A percentile compares a stretch with the other conserved stretches of the same genome.
Evolutionary conservation across 1,139 yeast species (phyloP).

Genomic region (Ogataea hybrid): DNA sequence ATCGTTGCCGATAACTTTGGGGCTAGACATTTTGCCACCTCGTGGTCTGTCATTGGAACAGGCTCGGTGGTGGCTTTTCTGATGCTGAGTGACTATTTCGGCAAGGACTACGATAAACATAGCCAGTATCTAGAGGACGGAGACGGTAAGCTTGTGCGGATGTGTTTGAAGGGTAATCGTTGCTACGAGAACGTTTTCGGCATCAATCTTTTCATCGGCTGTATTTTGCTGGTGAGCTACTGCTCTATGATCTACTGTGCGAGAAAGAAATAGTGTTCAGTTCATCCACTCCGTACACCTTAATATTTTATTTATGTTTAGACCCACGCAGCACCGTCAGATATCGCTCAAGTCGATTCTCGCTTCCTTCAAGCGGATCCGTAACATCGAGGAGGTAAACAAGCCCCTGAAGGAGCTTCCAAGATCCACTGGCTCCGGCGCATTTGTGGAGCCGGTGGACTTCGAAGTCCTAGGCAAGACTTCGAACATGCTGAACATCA

Average conservation of each 20-base stretch:
- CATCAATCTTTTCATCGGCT: conserved; percentile 36
- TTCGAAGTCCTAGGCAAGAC: conserved; percentile 46
- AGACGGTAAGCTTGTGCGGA: conserved; percentile 21
- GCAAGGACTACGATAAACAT: conserved; percentile 39
- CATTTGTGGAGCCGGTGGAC: conserved; percentile 38
- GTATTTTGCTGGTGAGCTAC: conserved; percentile 24
- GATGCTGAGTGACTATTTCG: conserved; percentile 41
- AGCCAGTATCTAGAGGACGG: conserved; percentile 33
- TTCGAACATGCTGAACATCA: conserved; percentile 42
- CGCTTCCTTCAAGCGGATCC: conserved; percentile 9
- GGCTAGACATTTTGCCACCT: conserved; percentile 65
- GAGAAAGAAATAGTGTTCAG: not conserved
- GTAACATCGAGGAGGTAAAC: conserved; percentile 14
- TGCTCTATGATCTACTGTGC: not conserved
- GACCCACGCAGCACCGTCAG: conserved; percentile 10
- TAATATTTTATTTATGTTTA: conserved; percentile 4
- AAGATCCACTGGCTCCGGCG: conserved; percentile 37
- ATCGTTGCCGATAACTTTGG: conserved; percentile 78
- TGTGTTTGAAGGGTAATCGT: conserved; percentile 39
- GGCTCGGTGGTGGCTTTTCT: conserved; percentile 47
- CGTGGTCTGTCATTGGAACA: conserved; percentile 76
- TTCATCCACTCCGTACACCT: conserved; percentile 1
- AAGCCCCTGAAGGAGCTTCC: conserved; percentile 27
- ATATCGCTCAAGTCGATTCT: conserved; percentile 19
- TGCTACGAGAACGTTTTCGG: conserved; percentile 42